phyloP scores from a whole-genome alignment of 2,329 filamentous ascomycete species.

The Pseudocercospora cruenta region DNA sequence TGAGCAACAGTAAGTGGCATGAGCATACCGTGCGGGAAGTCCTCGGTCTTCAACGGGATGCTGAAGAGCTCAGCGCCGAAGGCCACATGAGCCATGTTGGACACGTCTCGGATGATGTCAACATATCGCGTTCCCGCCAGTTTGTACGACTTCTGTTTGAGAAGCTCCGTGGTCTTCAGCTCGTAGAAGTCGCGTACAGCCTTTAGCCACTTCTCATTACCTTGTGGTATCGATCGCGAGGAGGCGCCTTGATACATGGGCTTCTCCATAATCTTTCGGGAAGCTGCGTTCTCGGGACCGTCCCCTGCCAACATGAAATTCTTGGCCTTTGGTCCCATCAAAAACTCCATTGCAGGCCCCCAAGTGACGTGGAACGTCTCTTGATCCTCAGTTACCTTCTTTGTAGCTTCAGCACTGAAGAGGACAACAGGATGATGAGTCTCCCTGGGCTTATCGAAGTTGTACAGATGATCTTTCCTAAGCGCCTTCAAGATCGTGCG shows the following conservation, averaged over 20 bases:
- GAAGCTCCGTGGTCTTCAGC: slow-evolving; percentile 50
- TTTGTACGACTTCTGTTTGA: slow-evolving; percentile 51
- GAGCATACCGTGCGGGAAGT: slow-evolving; percentile 42
- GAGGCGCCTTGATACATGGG: slow-evolving; percentile 46
- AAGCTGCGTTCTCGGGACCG: slow-evolving; percentile 44
- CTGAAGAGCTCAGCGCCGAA: slow-evolving; percentile 60
- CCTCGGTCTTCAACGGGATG: slow-evolving; percentile 58
- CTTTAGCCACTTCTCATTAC: slow-evolving; percentile 48
- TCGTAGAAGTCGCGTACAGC: slow-evolving; percentile 55
- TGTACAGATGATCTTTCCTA: slow-evolving; percentile 48
- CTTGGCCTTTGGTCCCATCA: slow-evolving; percentile 48
- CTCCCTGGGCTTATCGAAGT: slow-evolving; percentile 35
- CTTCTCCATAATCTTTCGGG: slow-evolving; percentile 48
- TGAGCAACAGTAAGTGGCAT: background rate
- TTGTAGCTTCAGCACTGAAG: slow-evolving; percentile 50
- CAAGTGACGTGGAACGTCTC: slow-evolving; percentile 53
- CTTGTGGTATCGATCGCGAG: slow-evolving; percentile 33
- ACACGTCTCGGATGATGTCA: slow-evolving; percentile 55
- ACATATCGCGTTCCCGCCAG: slow-evolving; percentile 51
- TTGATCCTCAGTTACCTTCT: slow-evolving; percentile 47
- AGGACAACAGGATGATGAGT: slow-evolving; percentile 45
- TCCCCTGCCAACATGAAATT: slow-evolving; percentile 56
- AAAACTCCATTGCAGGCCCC: slow-evolving; percentile 50
- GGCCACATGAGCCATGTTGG: slow-evolving; percentile 58
- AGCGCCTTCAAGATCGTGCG: slow-evolving; percentile 47